phyloP scores from a whole-genome alignment of 768 basidiomycete species.

The Amanita subjunquillea region DNA sequence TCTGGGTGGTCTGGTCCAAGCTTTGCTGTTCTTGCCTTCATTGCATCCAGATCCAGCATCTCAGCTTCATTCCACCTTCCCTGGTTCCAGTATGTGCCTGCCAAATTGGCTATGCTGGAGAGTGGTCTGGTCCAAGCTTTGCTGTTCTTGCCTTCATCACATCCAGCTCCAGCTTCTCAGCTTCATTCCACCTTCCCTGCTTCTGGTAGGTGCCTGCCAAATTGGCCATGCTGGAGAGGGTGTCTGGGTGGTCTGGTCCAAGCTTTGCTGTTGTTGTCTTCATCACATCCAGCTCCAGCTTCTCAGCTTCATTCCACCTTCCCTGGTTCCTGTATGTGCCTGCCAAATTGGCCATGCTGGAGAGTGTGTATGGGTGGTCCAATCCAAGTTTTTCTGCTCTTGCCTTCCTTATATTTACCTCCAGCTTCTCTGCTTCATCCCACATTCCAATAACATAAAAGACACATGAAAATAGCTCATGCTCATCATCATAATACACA shows the following conservation, averaged over 20 bases:
- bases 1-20: neutral
- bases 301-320: too few species aligned
- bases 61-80: neutral
- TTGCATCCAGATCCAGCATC: neutral
- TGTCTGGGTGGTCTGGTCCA: neutral
- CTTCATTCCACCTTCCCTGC: neutral
- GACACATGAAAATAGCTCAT: neutral
- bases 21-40: neutral
- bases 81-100: neutral
- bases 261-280: neutral
- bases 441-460: neutral
- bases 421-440: neutral
- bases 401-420: too few species aligned
- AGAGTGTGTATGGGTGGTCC: too few species aligned
- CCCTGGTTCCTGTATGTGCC: too few species aligned
- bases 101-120: neutral
- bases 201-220: neutral
- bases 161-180: too few species aligned
- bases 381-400: too few species aligned
- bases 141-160: neutral
- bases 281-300: too few species aligned
- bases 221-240: neutral
- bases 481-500: neutral
- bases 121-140: neutral
- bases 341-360: too few species aligned